Conservation (phyloP, 2,329 filamentous ascomycete genomes). For the Xylaria arbuscula region DNA sequence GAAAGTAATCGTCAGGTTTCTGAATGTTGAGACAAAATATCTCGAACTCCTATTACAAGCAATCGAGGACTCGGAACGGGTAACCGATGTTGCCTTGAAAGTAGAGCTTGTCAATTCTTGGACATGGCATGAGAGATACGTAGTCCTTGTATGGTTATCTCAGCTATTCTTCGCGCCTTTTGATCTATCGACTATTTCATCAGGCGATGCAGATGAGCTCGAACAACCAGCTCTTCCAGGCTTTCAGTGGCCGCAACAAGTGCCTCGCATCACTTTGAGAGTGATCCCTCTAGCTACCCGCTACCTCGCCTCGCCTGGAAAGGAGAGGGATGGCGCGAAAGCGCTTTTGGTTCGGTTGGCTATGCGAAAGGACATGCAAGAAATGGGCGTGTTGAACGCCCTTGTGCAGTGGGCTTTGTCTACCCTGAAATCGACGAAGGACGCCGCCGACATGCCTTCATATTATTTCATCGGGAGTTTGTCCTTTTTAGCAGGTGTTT, state of each 20-base stretch:
- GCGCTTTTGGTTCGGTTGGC: slow-evolving; percentile 81
- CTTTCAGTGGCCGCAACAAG: slow-evolving; percentile 66
- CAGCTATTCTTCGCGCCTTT: slow-evolving; percentile 88
- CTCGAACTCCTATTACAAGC: slow-evolving; percentile 82
- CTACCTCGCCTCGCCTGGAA: slow-evolving; percentile 80
- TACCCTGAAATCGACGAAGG: slow-evolving; percentile 62
- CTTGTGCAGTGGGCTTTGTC: slow-evolving; percentile 78
- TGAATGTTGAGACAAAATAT: slow-evolving; percentile 89
- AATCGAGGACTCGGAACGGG: slow-evolving; percentile 71
- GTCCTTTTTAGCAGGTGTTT: slow-evolving; percentile 80
- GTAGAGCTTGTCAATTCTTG: slow-evolving; percentile 53
- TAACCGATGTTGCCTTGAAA: slow-evolving; percentile 31
- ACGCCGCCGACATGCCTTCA: slow-evolving; percentile 60
- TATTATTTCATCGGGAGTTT: slow-evolving; percentile 84
- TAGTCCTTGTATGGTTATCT: slow-evolving; percentile 88
- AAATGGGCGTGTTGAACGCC: slow-evolving; percentile 73
- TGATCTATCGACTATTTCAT: slow-evolving; percentile 87
- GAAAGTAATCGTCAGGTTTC: slow-evolving; percentile 90
- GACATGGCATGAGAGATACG: slow-evolving; percentile 89
- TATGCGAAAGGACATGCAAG: slow-evolving; percentile 90
- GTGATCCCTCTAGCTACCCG: slow-evolving; percentile 76
- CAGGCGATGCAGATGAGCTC: slow-evolving; percentile 61
- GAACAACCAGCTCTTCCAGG: slow-evolving; percentile 57
- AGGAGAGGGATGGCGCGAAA: slow-evolving; percentile 90
- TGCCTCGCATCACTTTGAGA: slow-evolving; percentile 77